Conservation (phyloP, 1,139 yeast genomes). For the Kurtzmaniella natalensis region DNA sequence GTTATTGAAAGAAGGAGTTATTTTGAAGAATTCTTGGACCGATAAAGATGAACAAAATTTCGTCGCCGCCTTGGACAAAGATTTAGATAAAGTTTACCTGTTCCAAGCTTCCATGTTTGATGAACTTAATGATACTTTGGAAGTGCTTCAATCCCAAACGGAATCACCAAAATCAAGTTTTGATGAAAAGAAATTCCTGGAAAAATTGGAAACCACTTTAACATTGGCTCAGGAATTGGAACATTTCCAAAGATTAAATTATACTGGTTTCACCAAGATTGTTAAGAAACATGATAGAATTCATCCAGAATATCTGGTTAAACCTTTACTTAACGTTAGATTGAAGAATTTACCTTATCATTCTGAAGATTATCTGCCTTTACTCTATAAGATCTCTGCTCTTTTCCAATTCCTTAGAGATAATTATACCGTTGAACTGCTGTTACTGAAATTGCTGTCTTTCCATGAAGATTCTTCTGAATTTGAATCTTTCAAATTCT, state of each 20-base stretch:
- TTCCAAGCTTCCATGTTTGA: slow-evolving; percentile 75
- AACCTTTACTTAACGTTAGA: slow-evolving; percentile 83
- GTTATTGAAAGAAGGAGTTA: slow-evolving; percentile 73
- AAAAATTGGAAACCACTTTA: slow-evolving; percentile 67
- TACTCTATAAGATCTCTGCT: slow-evolving; percentile 76
- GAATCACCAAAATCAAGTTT: slow-evolving; percentile 33
- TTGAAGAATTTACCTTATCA: slow-evolving; percentile 86
- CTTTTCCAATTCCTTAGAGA: slow-evolving; percentile 79
- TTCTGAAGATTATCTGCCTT: slow-evolving; percentile 91
- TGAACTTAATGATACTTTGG: slow-evolving; percentile 60
- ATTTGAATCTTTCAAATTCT: slow-evolving; percentile 79
- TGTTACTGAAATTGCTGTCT: slow-evolving; percentile 41
- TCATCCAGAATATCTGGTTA: slow-evolving; percentile 81
- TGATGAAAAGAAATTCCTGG: slow-evolving; percentile 55
- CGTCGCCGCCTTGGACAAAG: slow-evolving; percentile 76
- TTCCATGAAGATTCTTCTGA: slow-evolving; percentile 47
- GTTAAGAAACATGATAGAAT: slow-evolving; percentile 94
- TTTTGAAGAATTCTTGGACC: slow-evolving; percentile 56
- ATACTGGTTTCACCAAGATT: slow-evolving; percentile 90
- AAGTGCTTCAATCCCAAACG: slow-evolving; percentile 52
- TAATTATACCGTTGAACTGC: slow-evolving; percentile 43
- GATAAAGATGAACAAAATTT: slow-evolving; percentile 81
- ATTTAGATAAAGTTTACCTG: slow-evolving; percentile 87
- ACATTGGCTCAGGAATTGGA: slow-evolving; percentile 81
- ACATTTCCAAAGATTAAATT: slow-evolving; percentile 84